Conservation (phyloP, 2,329 filamentous ascomycete genomes). For the Cladosporium velox region DNA sequence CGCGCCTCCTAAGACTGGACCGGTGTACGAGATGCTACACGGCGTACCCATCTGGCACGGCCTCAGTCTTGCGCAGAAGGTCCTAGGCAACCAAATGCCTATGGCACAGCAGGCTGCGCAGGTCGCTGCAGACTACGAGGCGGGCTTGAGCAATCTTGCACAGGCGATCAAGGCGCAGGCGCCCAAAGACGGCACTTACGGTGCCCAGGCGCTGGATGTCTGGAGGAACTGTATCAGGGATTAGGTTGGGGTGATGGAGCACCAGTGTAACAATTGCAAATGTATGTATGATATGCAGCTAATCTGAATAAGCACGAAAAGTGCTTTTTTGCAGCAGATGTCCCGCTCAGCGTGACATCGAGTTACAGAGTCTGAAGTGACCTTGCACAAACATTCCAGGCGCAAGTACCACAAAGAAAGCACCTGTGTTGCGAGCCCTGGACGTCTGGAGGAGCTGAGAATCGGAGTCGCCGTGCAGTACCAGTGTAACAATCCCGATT, state of each 20-base stretch:
- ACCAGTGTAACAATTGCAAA: neutral
- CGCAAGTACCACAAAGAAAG: no score
- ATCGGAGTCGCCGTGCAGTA: no score
- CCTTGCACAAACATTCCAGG: no score
- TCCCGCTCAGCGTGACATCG: no score
- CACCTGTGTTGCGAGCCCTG: no score
- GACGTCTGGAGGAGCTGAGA: no score
- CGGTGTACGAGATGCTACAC: conserved; percentile 32
- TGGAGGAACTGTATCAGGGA: conserved; percentile 32
- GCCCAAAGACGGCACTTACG: conserved; percentile 30
- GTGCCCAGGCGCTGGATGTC: conserved; percentile 30
- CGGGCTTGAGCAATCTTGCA: conserved; percentile 28
- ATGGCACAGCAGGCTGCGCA: conserved; percentile 26
- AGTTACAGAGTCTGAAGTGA: no score
- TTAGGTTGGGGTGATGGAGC: conserved; percentile 1
- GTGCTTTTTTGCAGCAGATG: no score
- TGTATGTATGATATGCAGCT: conserved; percentile 13
- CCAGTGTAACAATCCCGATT: no score
- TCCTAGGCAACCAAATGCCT: conserved; percentile 43
- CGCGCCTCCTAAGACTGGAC: conserved; percentile 16
- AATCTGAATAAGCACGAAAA: neutral
- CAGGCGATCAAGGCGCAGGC: conserved; percentile 28
- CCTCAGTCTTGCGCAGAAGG: conserved; percentile 44
- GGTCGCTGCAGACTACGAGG: conserved; percentile 32
- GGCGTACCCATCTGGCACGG: conserved; percentile 46